Conservation (phyloP, 768 basidiomycete species). For the Nevesoporus exiguus region DNA sequence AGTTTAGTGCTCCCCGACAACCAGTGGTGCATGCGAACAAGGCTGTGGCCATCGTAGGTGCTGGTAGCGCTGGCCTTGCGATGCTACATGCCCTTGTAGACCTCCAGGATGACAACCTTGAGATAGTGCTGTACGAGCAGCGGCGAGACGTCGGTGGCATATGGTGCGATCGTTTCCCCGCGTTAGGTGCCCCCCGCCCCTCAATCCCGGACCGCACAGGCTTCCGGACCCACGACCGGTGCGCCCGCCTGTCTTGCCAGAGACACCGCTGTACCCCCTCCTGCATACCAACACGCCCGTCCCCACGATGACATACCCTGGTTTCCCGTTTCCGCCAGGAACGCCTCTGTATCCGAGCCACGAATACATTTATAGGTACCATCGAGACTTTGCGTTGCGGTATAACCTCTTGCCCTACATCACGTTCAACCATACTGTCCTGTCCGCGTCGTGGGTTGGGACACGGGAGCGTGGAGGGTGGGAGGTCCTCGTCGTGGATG, state of each 20-base stretch:
- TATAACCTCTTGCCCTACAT: constrained; percentile 40
- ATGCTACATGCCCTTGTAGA: constrained; percentile 49
- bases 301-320: constrained; percentile 57
- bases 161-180: constrained; percentile 36
- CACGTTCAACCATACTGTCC: constrained; percentile 37
- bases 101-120: constrained; percentile 42
- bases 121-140: constrained; percentile 53
- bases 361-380: constrained; percentile 45
- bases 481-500: constrained; percentile 37
- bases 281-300: constrained; percentile 54
- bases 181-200: no score
- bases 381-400: constrained; percentile 39
- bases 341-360: constrained; percentile 47
- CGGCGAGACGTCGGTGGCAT: constrained; percentile 52
- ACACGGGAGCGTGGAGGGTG: constrained; percentile 38
- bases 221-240: constrained; percentile 32
- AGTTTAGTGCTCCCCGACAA: neutral
- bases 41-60: constrained; percentile 56
- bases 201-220: constrained; percentile 16
- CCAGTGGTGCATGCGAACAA: constrained; percentile 27
- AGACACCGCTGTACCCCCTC: constrained; percentile 52
- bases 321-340: constrained; percentile 47
- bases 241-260: constrained; percentile 46
- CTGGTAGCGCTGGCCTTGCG: constrained; percentile 54
- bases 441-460: constrained; percentile 44